Percentiles rank a stretch among this genome's conserved stretches.
Evolutionary conservation across 495 filamentous ascomycete species (phyloP).

Genomic region (Immersiella caudata): DNA sequence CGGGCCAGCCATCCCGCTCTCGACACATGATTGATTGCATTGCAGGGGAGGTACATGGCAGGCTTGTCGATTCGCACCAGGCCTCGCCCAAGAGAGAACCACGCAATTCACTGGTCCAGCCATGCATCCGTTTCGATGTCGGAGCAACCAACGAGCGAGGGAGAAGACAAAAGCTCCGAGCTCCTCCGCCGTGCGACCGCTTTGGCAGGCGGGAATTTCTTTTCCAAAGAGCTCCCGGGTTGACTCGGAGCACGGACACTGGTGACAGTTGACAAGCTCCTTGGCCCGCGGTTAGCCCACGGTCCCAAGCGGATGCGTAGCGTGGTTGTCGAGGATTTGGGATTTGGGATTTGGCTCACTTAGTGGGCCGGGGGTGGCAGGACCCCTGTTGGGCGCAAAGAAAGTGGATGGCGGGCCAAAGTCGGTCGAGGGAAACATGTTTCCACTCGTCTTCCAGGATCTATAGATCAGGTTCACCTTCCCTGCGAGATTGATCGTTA

Average conservation of each 20-base stretch:
- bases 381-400: background rate
- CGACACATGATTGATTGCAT: background rate
- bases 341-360: background rate
- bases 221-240: background rate
- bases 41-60: background rate
- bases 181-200: background rate
- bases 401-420: background rate
- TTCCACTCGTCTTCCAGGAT: background rate
- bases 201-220: background rate
- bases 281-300: background rate
- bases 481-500: background rate
- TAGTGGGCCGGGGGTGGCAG: background rate
- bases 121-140: background rate
- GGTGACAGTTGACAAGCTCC: background rate
- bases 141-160: background rate
- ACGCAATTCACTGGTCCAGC: background rate
- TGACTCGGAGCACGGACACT: background rate
- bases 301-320: background rate
- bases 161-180: background rate
- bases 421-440: background rate
- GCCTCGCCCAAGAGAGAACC: too few species aligned
- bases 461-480: background rate
- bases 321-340: slow-evolving; percentile 1
- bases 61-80: background rate
- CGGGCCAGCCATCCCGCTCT: background rate